phyloP scores from a whole-genome alignment of 148 eudicot species.

The Nyssa sinensis region DNA sequence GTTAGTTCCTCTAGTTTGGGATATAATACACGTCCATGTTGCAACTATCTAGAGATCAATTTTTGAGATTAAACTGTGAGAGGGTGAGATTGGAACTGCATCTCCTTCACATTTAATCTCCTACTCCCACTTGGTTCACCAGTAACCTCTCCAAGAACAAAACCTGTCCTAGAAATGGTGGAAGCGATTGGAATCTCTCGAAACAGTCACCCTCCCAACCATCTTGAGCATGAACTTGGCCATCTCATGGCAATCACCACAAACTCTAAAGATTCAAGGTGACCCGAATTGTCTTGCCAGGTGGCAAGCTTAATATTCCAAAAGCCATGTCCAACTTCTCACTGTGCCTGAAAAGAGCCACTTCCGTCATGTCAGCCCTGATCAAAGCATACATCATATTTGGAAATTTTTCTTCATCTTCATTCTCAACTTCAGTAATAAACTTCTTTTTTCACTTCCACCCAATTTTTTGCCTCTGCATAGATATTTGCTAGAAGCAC shows the following conservation, averaged over 20 bases:
- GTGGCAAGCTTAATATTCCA: slow-evolving; percentile 46
- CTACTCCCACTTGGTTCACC: slow-evolving; percentile 7
- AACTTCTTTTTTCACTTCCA: slow-evolving; percentile 44
- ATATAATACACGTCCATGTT: neutral
- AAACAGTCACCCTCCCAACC: slow-evolving; percentile 36
- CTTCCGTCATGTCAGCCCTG: slow-evolving; percentile 31
- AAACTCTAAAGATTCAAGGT: slow-evolving; percentile 53
- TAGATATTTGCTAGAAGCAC: slow-evolving; percentile 47
- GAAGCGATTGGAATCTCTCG: slow-evolving; percentile 49
- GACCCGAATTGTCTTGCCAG: slow-evolving; percentile 40
- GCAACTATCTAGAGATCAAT: neutral
- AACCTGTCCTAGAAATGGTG: slow-evolving; percentile 55
- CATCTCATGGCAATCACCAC: slow-evolving; percentile 60
- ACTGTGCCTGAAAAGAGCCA: slow-evolving; percentile 45
- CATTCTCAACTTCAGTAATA: slow-evolving; percentile 26
- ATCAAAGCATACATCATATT: slow-evolving; percentile 27
- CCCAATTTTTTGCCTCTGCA: slow-evolving; percentile 49
- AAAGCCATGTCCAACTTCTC: slow-evolving; percentile 53
- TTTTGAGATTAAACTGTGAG: neutral
- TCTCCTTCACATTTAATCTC: neutral
- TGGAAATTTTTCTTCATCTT: slow-evolving; percentile 34
- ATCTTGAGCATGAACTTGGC: slow-evolving; percentile 42
- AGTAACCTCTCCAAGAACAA: slow-evolving; percentile 60
- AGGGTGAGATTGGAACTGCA: neutral
- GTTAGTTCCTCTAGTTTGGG: neutral